Conservation (phyloP, 2,329 filamentous ascomycete genomes). For the Elsinoe fawcettii region DNA sequence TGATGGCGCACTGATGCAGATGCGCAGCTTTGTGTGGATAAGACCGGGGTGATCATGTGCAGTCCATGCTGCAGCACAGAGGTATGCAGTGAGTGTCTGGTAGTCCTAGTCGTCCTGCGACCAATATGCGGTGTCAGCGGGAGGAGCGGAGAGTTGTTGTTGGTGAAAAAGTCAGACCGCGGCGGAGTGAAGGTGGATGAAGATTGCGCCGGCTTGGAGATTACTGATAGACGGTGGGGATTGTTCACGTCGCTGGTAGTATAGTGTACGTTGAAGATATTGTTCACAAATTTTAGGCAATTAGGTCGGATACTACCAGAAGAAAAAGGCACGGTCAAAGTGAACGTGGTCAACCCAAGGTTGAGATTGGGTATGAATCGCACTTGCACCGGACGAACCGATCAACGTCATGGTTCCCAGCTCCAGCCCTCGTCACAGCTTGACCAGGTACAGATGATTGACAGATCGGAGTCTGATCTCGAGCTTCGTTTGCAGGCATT, state of each 20-base stretch:
- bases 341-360: neutral
- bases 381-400: neutral
- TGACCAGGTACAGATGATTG: neutral
- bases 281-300: neutral
- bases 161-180: slow-evolving; percentile 3
- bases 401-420: neutral
- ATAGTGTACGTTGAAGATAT: neutral
- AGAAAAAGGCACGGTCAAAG: neutral
- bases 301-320: neutral
- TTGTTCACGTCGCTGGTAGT: neutral
- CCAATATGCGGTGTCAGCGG: neutral
- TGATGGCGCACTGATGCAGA: neutral
- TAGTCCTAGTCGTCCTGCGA: neutral
- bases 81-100: neutral
- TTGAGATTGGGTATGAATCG: neutral
- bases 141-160: neutral
- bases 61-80: neutral
- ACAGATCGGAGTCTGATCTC: slow-evolving; percentile 1
- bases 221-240: neutral
- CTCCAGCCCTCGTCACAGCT: slow-evolving; percentile 1
- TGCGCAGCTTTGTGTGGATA: neutral
- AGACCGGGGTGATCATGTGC: neutral
- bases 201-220: slow-evolving; percentile 5
- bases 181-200: neutral
- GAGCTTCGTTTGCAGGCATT: slow-evolving; percentile 8